Conservation (phyloP, 371 early-diverging fungal species). For the Massospora cicadina region DNA sequence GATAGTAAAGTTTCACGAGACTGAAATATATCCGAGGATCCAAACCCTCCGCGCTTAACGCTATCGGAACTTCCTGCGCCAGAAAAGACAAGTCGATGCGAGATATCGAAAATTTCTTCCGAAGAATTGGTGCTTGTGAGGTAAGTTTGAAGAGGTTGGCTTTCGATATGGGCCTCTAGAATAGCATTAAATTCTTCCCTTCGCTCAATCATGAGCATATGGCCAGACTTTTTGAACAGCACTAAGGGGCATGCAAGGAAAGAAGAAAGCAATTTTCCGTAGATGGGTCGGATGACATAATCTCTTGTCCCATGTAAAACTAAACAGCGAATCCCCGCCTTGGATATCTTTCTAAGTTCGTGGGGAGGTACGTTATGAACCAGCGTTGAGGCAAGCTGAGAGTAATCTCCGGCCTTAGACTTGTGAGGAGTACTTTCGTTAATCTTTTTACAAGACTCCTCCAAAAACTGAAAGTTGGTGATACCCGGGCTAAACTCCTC, state of each 20-base stretch:
- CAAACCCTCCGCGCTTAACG: too few species aligned
- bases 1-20: too few species aligned
- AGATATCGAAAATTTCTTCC: too few species aligned
- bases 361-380: constrained; percentile 4
- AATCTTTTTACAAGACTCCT: neutral
- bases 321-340: neutral
- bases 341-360: neutral
- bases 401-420: neutral
- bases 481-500: neutral
- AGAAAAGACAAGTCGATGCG: too few species aligned
- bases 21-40: too few species aligned
- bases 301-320: constrained; percentile 8
- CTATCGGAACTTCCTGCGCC: too few species aligned
- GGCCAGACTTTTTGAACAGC: constrained; percentile 3
- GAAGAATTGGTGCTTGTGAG: too few species aligned
- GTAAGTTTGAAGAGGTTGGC: neutral
- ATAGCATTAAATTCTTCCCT: neutral
- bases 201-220: constrained; percentile 2
- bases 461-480: neutral
- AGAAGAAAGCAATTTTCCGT: neutral
- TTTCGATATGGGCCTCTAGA: constrained; percentile 7
- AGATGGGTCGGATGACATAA: constrained; percentile 1
- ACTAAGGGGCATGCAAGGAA: neutral
- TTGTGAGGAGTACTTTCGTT: neutral
- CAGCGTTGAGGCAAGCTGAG: neutral